A percentile compares a stretch with the other conserved stretches of the same genome.
These are phyloP conservation scores for Cryptosporidium baileyi DNA, from an alignment of 169 alveolate species.

Conservation along the genomic window DNA sequence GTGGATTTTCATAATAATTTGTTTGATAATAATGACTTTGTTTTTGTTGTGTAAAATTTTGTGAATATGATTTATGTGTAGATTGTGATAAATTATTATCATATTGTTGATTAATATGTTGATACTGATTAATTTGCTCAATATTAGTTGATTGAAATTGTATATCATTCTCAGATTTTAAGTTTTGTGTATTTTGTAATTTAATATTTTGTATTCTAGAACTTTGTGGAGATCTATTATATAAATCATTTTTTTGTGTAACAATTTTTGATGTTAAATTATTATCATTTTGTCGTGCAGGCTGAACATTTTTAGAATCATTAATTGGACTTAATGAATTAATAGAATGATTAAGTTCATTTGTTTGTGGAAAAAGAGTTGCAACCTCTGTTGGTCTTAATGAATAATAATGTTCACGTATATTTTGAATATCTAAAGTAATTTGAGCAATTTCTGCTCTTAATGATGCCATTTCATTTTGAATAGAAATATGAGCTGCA, in stretches of 20 bases:
- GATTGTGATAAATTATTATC: too few species aligned
- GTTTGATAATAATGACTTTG: too few species aligned
- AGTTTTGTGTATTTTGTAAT: background rate
- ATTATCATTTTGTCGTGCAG: too few species aligned
- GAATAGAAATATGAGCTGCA: conserved; percentile 61
- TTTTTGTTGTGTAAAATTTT: too few species aligned
- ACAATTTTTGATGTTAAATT: too few species aligned
- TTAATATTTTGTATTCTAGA: background rate
- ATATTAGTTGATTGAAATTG: conserved; percentile 5
- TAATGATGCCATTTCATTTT: conserved; percentile 53
- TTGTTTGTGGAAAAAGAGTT: conserved; percentile 37
- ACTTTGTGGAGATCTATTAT: conserved; percentile 1
- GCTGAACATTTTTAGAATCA: too few species aligned
- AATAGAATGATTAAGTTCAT: background rate
- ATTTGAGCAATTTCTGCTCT: conserved; percentile 66
- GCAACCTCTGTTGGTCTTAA: conserved; percentile 53
- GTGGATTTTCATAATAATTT: too few species aligned
- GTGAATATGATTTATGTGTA: too few species aligned
- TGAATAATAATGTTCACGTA: conserved; percentile 45
- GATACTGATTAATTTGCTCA: conserved; percentile 6
- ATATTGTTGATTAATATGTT: too few species aligned
- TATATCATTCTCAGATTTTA: background rate
- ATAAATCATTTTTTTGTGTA: too few species aligned
- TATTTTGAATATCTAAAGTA: conserved; percentile 33
- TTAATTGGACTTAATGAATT: background rate